Evolutionary conservation across 257 asterid species (phyloP).

Genomic region (Thymus mandschuricus): DNA sequence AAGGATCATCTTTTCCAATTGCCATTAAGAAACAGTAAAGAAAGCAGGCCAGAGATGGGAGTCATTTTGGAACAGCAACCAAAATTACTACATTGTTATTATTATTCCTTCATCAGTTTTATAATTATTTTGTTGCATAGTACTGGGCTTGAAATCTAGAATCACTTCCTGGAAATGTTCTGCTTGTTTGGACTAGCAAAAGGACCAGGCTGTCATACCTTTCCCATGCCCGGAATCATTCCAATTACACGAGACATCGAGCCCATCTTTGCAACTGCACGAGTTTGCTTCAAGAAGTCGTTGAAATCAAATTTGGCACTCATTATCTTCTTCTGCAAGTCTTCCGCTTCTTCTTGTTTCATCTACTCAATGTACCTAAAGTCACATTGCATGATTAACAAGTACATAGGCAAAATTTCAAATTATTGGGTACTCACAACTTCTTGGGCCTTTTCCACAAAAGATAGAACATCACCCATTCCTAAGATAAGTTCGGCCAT

Average conservation of each 20-base stretch:
- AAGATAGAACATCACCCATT: constrained; percentile 98
- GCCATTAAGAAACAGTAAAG: constrained; percentile 5
- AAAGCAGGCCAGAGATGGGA: not conserved
- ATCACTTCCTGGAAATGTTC: not conserved
- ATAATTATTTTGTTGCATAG: not conserved
- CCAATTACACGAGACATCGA: constrained; percentile 97
- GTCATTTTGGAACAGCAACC: constrained; percentile 10
- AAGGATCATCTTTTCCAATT: constrained; percentile 16
- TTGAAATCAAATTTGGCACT: constrained; percentile 95
- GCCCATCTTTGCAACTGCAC: constrained; percentile 95
- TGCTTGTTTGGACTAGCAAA: not conserved
- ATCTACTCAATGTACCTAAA: constrained; percentile 51
- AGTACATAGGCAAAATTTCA: not conserved
- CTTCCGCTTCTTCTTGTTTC: constrained; percentile 98
- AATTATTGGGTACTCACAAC: constrained; percentile 61
- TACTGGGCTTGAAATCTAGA: not conserved
- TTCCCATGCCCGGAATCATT: constrained; percentile 98
- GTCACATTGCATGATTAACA: constrained; percentile 22
- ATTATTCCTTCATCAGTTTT: too few species aligned
- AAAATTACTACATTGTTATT: not conserved
- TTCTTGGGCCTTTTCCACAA: constrained; percentile 99
- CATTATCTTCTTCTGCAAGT: constrained; percentile 95
- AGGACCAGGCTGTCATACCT: constrained; percentile 51
- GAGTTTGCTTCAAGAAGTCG: constrained; percentile 96
- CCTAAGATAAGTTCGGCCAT: constrained; percentile 99